These are phyloP conservation scores for Erucastrum elatum DNA, from an alignment of 345 rosid species.

Conservation along the genomic window DNA sequence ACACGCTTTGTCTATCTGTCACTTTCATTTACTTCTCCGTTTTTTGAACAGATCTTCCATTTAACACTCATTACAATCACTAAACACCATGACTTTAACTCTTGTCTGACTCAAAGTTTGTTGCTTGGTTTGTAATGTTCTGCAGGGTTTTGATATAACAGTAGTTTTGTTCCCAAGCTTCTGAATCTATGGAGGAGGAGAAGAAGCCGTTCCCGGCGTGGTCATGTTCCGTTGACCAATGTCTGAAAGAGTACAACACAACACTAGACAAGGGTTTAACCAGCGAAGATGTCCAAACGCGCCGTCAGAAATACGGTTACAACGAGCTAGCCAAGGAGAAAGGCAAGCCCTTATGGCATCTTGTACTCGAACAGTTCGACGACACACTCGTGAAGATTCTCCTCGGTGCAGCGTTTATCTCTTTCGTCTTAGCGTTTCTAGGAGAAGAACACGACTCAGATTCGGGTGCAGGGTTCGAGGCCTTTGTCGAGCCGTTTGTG, in stretches of 20 bases:
- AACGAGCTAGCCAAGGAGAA: conserved; percentile 87
- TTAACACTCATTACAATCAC: neutral
- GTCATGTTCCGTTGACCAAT: conserved; percentile 80
- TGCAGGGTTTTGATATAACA: conserved; percentile 38
- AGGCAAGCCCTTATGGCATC: conserved; percentile 83
- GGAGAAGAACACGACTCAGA: conserved; percentile 48
- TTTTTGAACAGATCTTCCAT: neutral
- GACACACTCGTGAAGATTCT: conserved; percentile 91
- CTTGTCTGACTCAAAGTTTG: conserved; percentile 5
- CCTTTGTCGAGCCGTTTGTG: conserved; percentile 87
- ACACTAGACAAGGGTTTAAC: conserved; percentile 67
- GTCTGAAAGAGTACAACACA: conserved; percentile 67
- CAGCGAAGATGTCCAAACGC: conserved; percentile 62
- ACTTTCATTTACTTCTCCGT: neutral
- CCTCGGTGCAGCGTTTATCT: conserved; percentile 78
- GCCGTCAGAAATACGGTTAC: conserved; percentile 64
- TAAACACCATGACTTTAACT: neutral
- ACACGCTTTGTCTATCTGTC: too few species aligned
- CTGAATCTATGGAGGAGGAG: conserved; percentile 54
- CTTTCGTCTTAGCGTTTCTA: conserved; percentile 76
- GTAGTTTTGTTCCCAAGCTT: conserved; percentile 6
- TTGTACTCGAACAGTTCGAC: conserved; percentile 77
- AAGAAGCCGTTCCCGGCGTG: conserved; percentile 69
- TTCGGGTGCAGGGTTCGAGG: conserved; percentile 55
- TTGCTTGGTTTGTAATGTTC: conserved; percentile 10